Percentiles rank a stretch among this genome's conserved stretches.
Evolutionary conservation across 371 early-diverging fungal species (phyloP).

Genomic region (Thermomucor indicae-seudaticae): DNA sequence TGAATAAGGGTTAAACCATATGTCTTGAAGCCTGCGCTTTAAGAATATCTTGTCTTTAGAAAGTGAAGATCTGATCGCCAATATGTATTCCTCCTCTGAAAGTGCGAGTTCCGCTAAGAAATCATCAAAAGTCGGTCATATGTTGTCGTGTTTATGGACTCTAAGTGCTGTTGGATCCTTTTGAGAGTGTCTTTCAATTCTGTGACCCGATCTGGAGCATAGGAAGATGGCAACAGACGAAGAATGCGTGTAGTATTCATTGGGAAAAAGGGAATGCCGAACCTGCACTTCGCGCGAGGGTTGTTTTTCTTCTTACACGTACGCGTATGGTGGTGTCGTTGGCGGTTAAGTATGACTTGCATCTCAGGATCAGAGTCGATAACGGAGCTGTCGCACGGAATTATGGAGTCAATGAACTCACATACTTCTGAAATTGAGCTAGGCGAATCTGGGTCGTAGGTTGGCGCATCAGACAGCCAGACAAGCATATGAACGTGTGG

Average conservation of each 20-base stretch:
- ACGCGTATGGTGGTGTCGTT: neutral
- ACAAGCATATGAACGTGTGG: neutral
- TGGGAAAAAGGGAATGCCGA: neutral
- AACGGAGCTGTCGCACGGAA: neutral
- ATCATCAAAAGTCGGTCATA: too few relatives aligned
- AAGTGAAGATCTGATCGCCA: neutral
- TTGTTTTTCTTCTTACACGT: neutral
- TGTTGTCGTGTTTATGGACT: neutral
- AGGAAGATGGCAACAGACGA: neutral
- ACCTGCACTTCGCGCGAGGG: neutral
- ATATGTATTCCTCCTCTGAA: too few relatives aligned
- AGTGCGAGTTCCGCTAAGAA: too few relatives aligned
- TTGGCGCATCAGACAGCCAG: neutral
- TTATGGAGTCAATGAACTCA: neutral
- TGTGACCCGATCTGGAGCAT: too few relatives aligned
- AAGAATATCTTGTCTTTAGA: neutral
- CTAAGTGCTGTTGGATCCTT: neutral
- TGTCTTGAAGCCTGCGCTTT: neutral
- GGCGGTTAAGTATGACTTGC: neutral
- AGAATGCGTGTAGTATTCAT: neutral
- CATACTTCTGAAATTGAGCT: neutral
- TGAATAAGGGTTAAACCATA: neutral
- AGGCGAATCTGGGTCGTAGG: neutral
- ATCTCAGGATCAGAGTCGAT: neutral
- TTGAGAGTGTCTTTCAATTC: neutral